phyloP scores from a whole-genome alignment of 768 basidiomycete genomes.

The Suillus discolor region DNA sequence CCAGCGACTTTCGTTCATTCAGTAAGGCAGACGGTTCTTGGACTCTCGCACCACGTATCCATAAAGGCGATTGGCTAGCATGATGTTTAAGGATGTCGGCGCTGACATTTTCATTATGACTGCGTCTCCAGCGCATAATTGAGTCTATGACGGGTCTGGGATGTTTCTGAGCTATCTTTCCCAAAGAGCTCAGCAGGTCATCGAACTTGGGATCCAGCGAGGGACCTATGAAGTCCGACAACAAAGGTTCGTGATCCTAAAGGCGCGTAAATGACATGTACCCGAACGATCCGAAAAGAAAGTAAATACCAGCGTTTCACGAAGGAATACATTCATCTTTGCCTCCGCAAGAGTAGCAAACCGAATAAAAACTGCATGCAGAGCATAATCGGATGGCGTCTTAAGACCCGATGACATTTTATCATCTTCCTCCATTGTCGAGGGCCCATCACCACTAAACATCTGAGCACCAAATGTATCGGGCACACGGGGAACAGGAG shows the following conservation, averaged over 20 bases:
- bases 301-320: constrained; percentile 60
- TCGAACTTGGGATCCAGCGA: constrained; percentile 81
- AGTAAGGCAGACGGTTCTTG: constrained; percentile 55
- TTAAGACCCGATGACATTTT: constrained; percentile 70
- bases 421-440: constrained; percentile 63
- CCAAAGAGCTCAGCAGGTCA: constrained; percentile 80
- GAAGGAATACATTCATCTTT: constrained; percentile 78
- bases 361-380: constrained; percentile 86
- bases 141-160: constrained; percentile 85
- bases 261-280: not conserved
- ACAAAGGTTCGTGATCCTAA: constrained; percentile 72
- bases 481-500: constrained; percentile 80
- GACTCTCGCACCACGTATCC: constrained; percentile 33
- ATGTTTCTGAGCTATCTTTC: constrained; percentile 83
- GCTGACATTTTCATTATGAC: constrained; percentile 58
- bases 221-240: constrained; percentile 69
- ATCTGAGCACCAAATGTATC: constrained; percentile 50
- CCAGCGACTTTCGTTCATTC: constrained; percentile 75
- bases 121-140: constrained; percentile 84
- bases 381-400: constrained; percentile 85
- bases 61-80: constrained; percentile 38
- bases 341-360: constrained; percentile 80
- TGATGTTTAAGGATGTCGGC: constrained; percentile 51
- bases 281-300: not conserved
- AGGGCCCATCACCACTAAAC: constrained; percentile 53